A percentile compares a stretch with the other conserved stretches of the same genome.
Conservation (phyloP, 305 asterid species). For the Rubia peregrina region DNA sequence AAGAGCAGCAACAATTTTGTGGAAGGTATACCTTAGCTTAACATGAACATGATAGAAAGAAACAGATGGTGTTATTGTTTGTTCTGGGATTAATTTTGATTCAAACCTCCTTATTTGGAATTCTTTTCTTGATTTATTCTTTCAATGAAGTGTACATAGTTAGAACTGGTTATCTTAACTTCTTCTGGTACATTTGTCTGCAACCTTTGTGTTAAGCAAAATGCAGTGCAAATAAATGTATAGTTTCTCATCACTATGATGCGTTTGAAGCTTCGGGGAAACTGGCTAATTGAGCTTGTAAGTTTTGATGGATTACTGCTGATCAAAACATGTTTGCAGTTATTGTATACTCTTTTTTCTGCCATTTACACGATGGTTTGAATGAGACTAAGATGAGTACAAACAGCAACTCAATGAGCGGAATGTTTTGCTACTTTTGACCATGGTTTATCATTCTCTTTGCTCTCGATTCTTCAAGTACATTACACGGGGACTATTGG, state of each 20-base stretch:
- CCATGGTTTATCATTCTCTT: not conserved
- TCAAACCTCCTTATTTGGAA: not conserved
- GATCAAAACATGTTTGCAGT: not conserved
- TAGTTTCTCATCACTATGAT: not conserved
- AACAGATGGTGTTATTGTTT: constrained; percentile 11
- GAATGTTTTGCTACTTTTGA: not conserved
- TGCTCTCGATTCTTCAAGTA: not conserved
- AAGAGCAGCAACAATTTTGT: constrained; percentile 15
- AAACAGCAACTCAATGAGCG: too few relatives aligned
- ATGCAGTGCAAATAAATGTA: not conserved
- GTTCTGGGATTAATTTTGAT: not conserved
- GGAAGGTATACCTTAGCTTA: constrained; percentile 10
- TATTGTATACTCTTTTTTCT: not conserved
- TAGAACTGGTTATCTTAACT: not conserved
- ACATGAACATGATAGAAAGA: not conserved
- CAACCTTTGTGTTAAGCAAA: not conserved
- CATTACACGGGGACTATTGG: not conserved
- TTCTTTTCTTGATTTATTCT: not conserved
- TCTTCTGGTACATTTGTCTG: not conserved
- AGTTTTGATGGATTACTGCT: not conserved
- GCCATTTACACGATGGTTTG: not conserved
- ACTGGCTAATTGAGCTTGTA: not conserved
- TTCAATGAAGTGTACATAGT: not conserved
- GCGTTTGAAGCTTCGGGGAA: not conserved
- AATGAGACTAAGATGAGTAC: too few relatives aligned